Evolutionary conservation across 169 alveolate genomes (phyloP), one percentile per base, ranked within the genome.

Genomic region (Eimeria acervulina): DNA sequence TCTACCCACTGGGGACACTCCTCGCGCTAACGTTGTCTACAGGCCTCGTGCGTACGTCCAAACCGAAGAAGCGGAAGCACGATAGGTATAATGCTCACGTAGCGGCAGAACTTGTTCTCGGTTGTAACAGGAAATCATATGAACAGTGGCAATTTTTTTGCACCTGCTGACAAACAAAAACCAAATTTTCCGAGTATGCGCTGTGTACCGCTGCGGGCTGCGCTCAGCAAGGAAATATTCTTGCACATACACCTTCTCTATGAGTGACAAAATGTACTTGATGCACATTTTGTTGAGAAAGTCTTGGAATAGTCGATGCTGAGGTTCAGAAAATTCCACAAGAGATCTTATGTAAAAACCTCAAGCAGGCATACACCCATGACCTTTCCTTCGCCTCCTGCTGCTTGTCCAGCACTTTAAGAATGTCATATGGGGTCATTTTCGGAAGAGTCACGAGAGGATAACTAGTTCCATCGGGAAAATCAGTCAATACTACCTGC

Each of bases 361-460:
- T 51, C 76, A 84, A 19, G 92, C 52, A 36, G 31, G 33, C 36
- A 59, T 84, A 5, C 38, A 33, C 40, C 92, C 74, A 84, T 40
- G 92, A 84, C 52, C 33, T 51, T 38, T 84, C 52, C 76, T 33
- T 47, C 23, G 70, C 74, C 76, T 47, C 19, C 59, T 93, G 51
- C 87, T 74, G 84, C 87, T 15, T 38, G 33, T 93, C 96, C 55
- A 93, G 52, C 63, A 78, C 87, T n/a, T n/a, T 38, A 76, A 93
- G 89, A 33, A 93, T 93, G 38, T 93, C 96, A 23, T 66, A 55
- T 17, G 96, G 96, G n/a, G 96, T 81, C 96, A 93, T 93, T 66
- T 93, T 93, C 1, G 96, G 96, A 0, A 93, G 90, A 33, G 96
- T 93, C 72, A 93, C 87, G 36, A 93, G 84, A 26, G 96, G 96